Conservation (phyloP, 495 filamentous ascomycete species). For the Neurospora sp. region DNA sequence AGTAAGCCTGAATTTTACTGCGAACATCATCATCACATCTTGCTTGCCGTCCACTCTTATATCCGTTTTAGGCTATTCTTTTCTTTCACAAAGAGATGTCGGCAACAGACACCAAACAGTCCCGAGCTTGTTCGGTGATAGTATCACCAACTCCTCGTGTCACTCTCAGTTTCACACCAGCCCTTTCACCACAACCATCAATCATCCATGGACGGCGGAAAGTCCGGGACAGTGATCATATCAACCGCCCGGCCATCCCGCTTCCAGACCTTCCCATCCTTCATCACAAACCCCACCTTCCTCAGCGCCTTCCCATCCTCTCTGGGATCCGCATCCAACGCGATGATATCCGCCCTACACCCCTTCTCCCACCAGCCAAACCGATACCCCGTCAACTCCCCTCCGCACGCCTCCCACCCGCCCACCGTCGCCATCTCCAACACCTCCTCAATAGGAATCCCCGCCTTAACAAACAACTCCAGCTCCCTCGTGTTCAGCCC, state of each 20-base stretch:
- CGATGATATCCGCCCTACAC: conserved; percentile 39
- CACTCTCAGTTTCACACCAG: not conserved
- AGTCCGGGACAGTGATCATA: conserved; percentile 9
- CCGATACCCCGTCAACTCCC: conserved; percentile 33
- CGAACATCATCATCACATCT: not conserved
- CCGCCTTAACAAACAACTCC: conserved; percentile 41
- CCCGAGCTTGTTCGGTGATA: not conserved
- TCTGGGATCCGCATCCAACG: conserved; percentile 27
- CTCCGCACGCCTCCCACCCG: conserved; percentile 45
- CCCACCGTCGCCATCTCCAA: conserved; percentile 34
- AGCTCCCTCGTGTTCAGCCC: conserved; percentile 40
- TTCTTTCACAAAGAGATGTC: not conserved
- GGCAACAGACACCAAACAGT: not conserved
- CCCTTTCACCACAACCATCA: not conserved
- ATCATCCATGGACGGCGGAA: conserved; percentile 1
- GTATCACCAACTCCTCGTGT: not conserved
- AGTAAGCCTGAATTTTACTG: not conserved
- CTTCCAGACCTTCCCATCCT: conserved; percentile 37
- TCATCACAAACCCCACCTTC: conserved; percentile 43
- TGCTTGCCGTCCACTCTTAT: not conserved
- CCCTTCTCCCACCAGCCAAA: conserved; percentile 41
- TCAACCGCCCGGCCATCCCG: conserved; percentile 11
- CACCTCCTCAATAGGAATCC: conserved; percentile 36
- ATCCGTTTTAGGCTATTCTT: not conserved
- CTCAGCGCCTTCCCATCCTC: conserved; percentile 28